Percentiles rank a stretch among this genome's conserved stretches.
Evolutionary conservation across 2,329 filamentous ascomycete species (phyloP).

Genomic region (Trichothecium roseum): DNA sequence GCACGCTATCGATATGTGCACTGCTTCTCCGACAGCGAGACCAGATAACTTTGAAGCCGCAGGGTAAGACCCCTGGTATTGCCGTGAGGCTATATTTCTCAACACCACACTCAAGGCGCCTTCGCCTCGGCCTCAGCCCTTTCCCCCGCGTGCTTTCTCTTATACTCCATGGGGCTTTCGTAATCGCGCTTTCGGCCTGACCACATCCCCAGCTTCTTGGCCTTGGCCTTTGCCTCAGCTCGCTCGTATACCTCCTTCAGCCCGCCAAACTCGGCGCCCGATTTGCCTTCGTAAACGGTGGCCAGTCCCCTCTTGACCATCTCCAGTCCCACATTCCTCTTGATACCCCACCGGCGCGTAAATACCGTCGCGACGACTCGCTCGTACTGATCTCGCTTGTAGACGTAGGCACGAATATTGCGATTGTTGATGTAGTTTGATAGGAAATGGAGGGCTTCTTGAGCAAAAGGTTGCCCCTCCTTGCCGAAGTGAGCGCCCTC

Average conservation of each 20-base stretch:
- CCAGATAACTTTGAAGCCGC: no score
- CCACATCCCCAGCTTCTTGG: constrained; percentile 66
- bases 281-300: constrained; percentile 89
- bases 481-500: constrained; percentile 88
- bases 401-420: constrained; percentile 72
- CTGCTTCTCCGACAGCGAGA: no score
- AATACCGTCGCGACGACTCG: constrained; percentile 81
- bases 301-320: constrained; percentile 81
- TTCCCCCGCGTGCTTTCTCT: constrained; percentile 35
- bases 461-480: constrained; percentile 72
- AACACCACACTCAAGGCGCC: no score
- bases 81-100: no score
- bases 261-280: constrained; percentile 78
- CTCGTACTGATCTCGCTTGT: constrained; percentile 83
- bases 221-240: constrained; percentile 57
- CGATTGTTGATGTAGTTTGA: constrained; percentile 58
- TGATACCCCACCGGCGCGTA: constrained; percentile 57
- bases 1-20: no score
- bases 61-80: no score
- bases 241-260: constrained; percentile 52
- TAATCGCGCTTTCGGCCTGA: constrained; percentile 47
- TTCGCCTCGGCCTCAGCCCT: no score
- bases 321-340: constrained; percentile 74
- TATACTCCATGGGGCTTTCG: constrained; percentile 85
- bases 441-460: constrained; percentile 78